phyloP scores from a whole-genome alignment of 352 stramenopile genomes.

The Globisporangium paroecandrum region DNA sequence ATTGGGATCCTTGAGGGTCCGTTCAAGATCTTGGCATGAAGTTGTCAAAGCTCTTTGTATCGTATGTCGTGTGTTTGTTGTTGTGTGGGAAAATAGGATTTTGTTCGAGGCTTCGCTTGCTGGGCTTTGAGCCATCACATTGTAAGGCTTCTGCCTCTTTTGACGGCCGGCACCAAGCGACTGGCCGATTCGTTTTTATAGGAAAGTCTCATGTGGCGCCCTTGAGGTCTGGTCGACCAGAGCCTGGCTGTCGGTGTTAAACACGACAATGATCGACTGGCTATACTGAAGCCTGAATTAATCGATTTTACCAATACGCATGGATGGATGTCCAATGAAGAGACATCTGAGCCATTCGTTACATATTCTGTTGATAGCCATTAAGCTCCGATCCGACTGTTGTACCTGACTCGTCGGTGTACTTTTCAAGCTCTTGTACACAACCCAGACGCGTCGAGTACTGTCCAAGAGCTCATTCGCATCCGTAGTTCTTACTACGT shows the following conservation, averaged over 20 bases:
- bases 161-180: not conserved
- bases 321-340: no score
- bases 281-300: not conserved
- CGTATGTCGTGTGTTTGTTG: not conserved
- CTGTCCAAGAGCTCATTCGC: not conserved
- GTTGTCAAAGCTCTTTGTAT: not conserved
- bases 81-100: not conserved
- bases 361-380: no score
- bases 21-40: not conserved
- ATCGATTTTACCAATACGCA: no score
- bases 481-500: no score
- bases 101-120: not conserved
- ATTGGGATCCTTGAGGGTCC: not conserved
- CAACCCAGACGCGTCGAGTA: not conserved
- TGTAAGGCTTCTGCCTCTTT: not conserved
- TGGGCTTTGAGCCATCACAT: no score
- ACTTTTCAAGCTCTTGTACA: not conserved
- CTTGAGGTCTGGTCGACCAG: not conserved
- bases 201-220: not conserved
- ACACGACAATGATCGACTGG: not conserved
- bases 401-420: no score
- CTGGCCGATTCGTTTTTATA: not conserved
- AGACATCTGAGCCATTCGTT: no score
- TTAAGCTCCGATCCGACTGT: no score
- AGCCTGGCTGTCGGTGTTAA: not conserved